Conservation (phyloP, 768 basidiomycete genomes). For the Mycena olivaceomarginata region DNA sequence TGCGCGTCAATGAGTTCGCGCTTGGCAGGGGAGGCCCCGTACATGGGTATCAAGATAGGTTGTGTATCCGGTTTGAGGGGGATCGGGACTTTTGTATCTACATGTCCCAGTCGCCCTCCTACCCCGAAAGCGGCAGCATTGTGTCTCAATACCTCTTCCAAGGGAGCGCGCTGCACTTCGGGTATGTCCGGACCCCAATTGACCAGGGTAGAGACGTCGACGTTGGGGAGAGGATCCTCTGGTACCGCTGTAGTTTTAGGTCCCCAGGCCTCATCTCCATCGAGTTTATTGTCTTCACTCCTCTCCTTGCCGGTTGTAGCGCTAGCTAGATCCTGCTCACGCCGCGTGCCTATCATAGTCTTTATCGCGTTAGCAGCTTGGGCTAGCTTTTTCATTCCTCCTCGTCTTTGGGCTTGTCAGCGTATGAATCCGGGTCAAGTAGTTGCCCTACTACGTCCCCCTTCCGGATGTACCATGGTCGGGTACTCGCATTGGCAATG, state of each 20-base stretch:
- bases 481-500: too few species aligned
- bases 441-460: too few species aligned
- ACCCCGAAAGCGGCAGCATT: constrained; percentile 46
- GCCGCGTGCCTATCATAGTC: not conserved
- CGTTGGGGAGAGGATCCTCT: not conserved
- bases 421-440: too few species aligned
- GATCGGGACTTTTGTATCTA: constrained; percentile 44
- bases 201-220: constrained; percentile 10
- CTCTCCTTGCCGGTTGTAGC: not conserved
- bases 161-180: too few species aligned
- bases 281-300: not conserved
- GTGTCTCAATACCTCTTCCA: constrained; percentile 28
- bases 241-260: too few species aligned
- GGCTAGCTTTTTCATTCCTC: not conserved
- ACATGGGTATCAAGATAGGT: too few species aligned
- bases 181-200: constrained; percentile 10
- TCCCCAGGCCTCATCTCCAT: too few species aligned
- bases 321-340: too few species aligned
- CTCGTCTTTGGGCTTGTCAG: too few species aligned
- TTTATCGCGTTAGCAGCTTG: not conserved
- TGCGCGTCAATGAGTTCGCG: too few species aligned
- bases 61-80: not conserved
- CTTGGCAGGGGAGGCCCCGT: too few species aligned
- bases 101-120: constrained; percentile 46
- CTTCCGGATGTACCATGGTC: too few species aligned